phyloP scores from a whole-genome alignment of 768 basidiomycete genomes.

The Serendipita sp. region DNA sequence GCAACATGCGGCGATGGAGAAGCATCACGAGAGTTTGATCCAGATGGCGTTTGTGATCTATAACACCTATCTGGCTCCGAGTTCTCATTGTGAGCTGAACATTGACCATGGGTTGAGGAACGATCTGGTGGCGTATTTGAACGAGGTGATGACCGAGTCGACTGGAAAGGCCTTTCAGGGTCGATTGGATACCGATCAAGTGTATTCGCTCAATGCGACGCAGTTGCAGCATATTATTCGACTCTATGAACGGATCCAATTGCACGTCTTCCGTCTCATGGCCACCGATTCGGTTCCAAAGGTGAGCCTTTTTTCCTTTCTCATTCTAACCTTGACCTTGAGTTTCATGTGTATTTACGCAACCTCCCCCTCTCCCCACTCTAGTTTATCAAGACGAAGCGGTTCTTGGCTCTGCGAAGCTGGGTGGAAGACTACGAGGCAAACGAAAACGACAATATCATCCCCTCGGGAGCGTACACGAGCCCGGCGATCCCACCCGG shows the following conservation, averaged over 20 bases:
- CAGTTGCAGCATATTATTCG: conserved; percentile 87
- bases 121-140: conserved; percentile 84
- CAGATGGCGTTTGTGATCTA: conserved; percentile 88
- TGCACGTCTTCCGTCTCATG: conserved; percentile 92
- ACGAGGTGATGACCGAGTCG: conserved; percentile 66
- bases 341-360: conserved; percentile 6
- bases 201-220: conserved; percentile 76
- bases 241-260: conserved; percentile 91
- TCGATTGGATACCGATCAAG: conserved; percentile 66
- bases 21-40: conserved; percentile 88
- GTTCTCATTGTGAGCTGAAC: conserved; percentile 90
- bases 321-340: background rate
- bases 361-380: background rate
- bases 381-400: conserved; percentile 78
- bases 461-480: conserved; percentile 33
- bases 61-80: conserved; percentile 88
- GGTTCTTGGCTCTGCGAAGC: conserved; percentile 62
- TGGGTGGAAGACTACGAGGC: conserved; percentile 62
- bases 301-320: conserved; percentile 26
- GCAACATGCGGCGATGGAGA: conserved; percentile 65
- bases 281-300: conserved; percentile 98
- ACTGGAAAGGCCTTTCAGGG: conserved; percentile 67
- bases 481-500: conserved; percentile 55
- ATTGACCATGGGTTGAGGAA: conserved; percentile 94
- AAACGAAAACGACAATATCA: conserved; percentile 38